A percentile compares a stretch with the other conserved stretches of the same genome.
These are phyloP conservation scores for Dactylellina drechsleri DNA, from an alignment of 2,329 filamentous ascomycete genomes.

Conservation along the genomic window DNA sequence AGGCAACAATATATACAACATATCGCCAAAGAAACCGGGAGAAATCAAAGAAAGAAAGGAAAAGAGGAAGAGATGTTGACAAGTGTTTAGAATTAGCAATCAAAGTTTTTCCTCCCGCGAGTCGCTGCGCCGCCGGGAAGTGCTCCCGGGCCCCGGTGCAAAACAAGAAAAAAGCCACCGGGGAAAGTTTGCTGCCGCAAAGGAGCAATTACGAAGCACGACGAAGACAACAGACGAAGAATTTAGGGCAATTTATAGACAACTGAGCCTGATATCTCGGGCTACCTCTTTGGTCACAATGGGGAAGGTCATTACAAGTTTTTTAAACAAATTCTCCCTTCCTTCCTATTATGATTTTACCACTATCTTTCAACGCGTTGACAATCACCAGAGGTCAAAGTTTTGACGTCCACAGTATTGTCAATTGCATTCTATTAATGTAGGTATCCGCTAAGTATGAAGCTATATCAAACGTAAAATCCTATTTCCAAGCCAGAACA, in stretches of 20 bases:
- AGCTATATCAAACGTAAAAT: background rate
- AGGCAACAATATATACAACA: background rate
- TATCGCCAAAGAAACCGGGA: slow-evolving; percentile 15
- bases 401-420: background rate
- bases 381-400: too few species aligned
- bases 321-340: too few species aligned
- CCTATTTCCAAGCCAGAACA: slow-evolving; percentile 4
- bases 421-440: slow-evolving; percentile 1
- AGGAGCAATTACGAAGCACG: slow-evolving; percentile 70
- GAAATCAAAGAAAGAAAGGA: background rate
- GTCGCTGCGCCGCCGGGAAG: slow-evolving; percentile 18
- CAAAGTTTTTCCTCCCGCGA: slow-evolving; percentile 26
- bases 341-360: slow-evolving; percentile 1
- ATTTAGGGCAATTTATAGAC: too few species aligned
- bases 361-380: background rate
- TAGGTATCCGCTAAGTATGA: slow-evolving; percentile 3
- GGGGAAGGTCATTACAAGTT: too few species aligned
- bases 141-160: too few species aligned
- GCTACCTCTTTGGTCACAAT: too few species aligned
- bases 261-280: too few species aligned
- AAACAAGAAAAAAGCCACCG: too few species aligned
- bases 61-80: slow-evolving; percentile 41
- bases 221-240: slow-evolving; percentile 64
- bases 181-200: slow-evolving; percentile 48
- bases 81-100: slow-evolving; percentile 47